A percentile compares a stretch with the other conserved stretches of the same genome.
Conservation (phyloP, 2,329 filamentous ascomycete genomes). For the Fusarium sp. region DNA sequence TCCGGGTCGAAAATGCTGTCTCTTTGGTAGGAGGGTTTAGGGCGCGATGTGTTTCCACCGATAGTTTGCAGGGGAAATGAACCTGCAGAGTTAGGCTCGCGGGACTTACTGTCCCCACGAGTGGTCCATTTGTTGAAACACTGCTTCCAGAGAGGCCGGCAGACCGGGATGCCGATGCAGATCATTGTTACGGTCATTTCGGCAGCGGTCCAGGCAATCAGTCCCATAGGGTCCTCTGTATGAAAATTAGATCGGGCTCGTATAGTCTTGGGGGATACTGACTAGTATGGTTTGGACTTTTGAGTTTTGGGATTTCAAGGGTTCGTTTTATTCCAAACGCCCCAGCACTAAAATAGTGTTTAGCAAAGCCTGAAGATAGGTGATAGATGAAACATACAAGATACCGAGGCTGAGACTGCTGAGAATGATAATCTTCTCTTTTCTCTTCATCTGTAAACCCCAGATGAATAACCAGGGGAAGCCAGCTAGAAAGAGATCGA, state of each 20-base stretch:
- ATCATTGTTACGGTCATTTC: constrained; percentile 57
- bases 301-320: constrained; percentile 49
- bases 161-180: constrained; percentile 57
- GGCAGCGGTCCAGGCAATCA: constrained; percentile 56
- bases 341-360: constrained; percentile 39
- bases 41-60: constrained; percentile 27
- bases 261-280: background rate
- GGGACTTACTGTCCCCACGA: constrained; percentile 43
- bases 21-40: background rate
- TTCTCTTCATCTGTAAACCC: constrained; percentile 59
- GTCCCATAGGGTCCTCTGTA: constrained; percentile 53
- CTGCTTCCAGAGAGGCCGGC: constrained; percentile 54
- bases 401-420: constrained; percentile 59
- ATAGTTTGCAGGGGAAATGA: constrained; percentile 36
- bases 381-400: constrained; percentile 48
- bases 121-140: constrained; percentile 41
- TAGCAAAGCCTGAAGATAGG: background rate
- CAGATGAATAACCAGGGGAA: constrained; percentile 62
- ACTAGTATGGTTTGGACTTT: constrained; percentile 43
- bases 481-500: constrained; percentile 57
- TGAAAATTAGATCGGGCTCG: background rate
- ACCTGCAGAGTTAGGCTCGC: constrained; percentile 23
- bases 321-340: constrained; percentile 50
- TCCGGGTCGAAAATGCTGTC: background rate
- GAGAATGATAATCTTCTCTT: constrained; percentile 60